Conservation (phyloP, 2,329 filamentous ascomycete species). For the Myotisia sp. region DNA sequence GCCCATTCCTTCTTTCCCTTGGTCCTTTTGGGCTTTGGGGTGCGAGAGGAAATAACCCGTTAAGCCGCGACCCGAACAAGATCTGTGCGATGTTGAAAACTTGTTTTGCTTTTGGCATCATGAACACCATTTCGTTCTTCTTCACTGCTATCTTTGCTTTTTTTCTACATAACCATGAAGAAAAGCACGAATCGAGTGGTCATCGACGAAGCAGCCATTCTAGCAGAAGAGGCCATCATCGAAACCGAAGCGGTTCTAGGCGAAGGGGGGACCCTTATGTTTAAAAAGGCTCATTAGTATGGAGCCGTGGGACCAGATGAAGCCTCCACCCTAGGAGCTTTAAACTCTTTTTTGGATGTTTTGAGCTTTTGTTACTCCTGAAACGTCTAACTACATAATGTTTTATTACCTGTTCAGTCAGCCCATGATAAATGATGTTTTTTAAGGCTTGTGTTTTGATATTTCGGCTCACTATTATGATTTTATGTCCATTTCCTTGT, state of each 20-base stretch:
- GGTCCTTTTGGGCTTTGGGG: slow-evolving; percentile 48
- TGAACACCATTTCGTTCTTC: slow-evolving; percentile 70
- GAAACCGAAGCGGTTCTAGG: slow-evolving; percentile 12
- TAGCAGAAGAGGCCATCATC: slow-evolving; percentile 10
- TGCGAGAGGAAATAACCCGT: slow-evolving; percentile 30
- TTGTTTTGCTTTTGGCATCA: slow-evolving; percentile 75
- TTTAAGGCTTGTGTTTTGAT: too few species aligned
- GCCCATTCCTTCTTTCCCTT: slow-evolving; percentile 43
- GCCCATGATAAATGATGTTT: too few species aligned
- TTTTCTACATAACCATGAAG: slow-evolving; percentile 26
- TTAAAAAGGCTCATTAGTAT: too few species aligned
- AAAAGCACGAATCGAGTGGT: slow-evolving; percentile 27
- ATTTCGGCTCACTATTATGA: too few species aligned
- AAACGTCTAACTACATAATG: too few species aligned
- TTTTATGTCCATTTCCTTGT: too few species aligned
- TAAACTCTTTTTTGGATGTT: too few species aligned
- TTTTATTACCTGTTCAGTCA: too few species aligned
- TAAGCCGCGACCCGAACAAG: slow-evolving; percentile 50
- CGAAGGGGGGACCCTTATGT: not conserved
- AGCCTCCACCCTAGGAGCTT: too few species aligned
- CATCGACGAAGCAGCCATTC: slow-evolving; percentile 18
- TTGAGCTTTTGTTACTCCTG: too few species aligned
- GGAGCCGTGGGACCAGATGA: too few species aligned
- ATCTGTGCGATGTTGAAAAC: slow-evolving; percentile 87
- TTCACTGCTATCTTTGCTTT: slow-evolving; percentile 57